A percentile compares a stretch with the other conserved stretches of the same genome.
Evolutionary conservation across 2,329 filamentous ascomycete species (phyloP).

Genomic region (Aspergillus quadricinctus): DNA sequence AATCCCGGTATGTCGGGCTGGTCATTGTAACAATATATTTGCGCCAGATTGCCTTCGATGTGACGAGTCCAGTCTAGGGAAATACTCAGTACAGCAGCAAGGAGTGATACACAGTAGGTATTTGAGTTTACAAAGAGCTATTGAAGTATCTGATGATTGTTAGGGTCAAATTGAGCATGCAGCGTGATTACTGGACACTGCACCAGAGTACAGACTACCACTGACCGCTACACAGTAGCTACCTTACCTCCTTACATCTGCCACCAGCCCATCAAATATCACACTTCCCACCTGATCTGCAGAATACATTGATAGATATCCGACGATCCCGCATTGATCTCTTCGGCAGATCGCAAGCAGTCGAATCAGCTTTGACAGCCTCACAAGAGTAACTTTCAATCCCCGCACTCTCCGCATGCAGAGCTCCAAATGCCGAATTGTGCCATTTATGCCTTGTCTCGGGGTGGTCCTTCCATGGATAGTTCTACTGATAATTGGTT

Average conservation of each 20-base stretch:
- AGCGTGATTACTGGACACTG: too few relatives aligned
- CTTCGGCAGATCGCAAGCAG: not conserved
- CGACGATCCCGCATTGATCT: not conserved
- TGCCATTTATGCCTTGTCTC: not conserved
- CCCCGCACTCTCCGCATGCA: not conserved
- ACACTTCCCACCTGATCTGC: too few relatives aligned
- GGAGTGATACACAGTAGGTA: not conserved
- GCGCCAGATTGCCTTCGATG: too few relatives aligned
- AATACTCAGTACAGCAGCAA: not conserved
- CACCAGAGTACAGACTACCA: too few relatives aligned
- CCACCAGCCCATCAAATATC: too few relatives aligned
- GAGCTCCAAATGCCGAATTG: not conserved
- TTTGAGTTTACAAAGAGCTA: not conserved
- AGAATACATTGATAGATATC: too few relatives aligned
- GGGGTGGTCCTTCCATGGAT: not conserved
- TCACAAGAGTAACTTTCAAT: not conserved
- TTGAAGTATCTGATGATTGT: not conserved
- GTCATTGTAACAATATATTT: too few relatives aligned
- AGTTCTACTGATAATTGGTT: too few relatives aligned
- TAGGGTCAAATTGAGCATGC: not conserved
- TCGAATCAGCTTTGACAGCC: not conserved
- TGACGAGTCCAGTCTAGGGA: too few relatives aligned
- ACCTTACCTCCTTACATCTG: too few relatives aligned
- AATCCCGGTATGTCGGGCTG: too few relatives aligned
- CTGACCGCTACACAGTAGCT: too few relatives aligned